Percentiles rank a stretch among this genome's conserved stretches.
Conservation (phyloP, 169 alveolate genomes). For the Eimeria necatrix region DNA sequence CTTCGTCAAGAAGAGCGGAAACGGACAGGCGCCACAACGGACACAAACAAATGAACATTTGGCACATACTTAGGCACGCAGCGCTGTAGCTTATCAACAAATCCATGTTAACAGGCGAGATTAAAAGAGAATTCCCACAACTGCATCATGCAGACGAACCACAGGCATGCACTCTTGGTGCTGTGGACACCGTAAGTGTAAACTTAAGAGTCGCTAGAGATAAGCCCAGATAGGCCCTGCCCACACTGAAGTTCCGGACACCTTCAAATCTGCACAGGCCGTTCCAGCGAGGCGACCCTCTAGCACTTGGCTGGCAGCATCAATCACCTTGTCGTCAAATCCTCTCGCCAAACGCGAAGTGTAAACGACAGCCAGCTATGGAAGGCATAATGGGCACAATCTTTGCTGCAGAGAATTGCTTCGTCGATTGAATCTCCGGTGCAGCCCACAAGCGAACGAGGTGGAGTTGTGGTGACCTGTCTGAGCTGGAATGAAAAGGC, state of each 20-base stretch:
- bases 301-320: neutral
- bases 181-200: neutral
- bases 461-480: neutral
- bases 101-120: too few species aligned
- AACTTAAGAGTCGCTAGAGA: neutral
- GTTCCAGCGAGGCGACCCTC: slow-evolving; percentile 11
- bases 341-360: slow-evolving; percentile 18
- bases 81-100: too few species aligned
- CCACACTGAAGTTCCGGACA: neutral
- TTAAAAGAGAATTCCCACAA: too few species aligned
- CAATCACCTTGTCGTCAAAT: slow-evolving; percentile 14
- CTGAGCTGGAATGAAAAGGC: neutral
- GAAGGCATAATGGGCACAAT: neutral
- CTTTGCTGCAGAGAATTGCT: neutral
- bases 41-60: too few species aligned
- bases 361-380: slow-evolving; percentile 4
- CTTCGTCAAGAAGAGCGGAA: too few species aligned
- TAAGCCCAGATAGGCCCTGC: neutral
- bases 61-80: too few species aligned
- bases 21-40: too few species aligned
- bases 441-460: neutral
- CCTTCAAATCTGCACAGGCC: neutral
- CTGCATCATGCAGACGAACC: neutral
- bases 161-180: neutral
- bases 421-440: neutral